phyloP scores from a whole-genome alignment of 331 rosid species.

The Phaseolus coccineus region DNA sequence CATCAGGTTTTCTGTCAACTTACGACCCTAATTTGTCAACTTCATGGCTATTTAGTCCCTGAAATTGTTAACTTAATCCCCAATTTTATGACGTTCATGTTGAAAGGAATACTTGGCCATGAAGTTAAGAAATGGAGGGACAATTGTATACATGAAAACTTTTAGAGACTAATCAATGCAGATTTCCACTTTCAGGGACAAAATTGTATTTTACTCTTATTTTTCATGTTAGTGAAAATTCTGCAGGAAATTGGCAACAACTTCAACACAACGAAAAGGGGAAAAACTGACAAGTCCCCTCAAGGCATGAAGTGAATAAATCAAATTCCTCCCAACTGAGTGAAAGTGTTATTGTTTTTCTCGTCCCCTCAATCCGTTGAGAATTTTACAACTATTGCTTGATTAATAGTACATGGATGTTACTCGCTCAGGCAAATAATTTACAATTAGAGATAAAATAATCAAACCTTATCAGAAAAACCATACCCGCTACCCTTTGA shows the following conservation, averaged over 20 bases:
- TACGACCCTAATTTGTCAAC: not conserved
- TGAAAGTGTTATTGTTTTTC: conserved; percentile 31
- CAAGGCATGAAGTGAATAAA: not conserved
- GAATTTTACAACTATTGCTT: conserved; percentile 8
- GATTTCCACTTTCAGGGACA: not conserved
- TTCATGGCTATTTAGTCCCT: conserved; percentile 3
- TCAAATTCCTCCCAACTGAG: conserved; percentile 4
- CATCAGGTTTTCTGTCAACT: not conserved
- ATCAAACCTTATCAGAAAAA: conserved; percentile 88
- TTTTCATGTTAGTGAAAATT: conserved; percentile 9
- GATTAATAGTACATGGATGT: conserved; percentile 14
- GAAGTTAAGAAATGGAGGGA: not conserved
- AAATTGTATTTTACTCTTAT: conserved; percentile 4
- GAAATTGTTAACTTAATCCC: not conserved
- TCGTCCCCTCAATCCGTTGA: conserved; percentile 7
- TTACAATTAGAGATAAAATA: conserved; percentile 32
- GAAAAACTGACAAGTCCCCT: not conserved
- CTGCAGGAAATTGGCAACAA: conserved; percentile 19
- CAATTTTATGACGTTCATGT: not conserved
- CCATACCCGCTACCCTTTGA: conserved; percentile 85
- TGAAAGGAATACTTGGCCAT: not conserved
- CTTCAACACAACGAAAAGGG: conserved; percentile 7
- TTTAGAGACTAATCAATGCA: not conserved
- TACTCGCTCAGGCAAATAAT: not conserved
- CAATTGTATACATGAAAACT: not conserved